Evolutionary conservation across 345 rosid species (phyloP).

Genomic region (Balakata baccata): DNA sequence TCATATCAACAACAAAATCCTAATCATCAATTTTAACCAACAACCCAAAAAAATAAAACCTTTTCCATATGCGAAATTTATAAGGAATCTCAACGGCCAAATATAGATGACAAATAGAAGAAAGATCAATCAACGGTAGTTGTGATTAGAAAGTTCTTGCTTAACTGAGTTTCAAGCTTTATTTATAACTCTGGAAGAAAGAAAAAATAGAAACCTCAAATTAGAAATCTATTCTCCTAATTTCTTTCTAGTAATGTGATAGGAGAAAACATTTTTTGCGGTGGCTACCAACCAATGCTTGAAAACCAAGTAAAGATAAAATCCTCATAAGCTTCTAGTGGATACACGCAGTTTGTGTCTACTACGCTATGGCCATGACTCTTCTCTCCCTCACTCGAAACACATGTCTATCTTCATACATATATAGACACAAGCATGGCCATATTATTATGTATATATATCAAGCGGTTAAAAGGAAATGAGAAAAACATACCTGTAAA

Average conservation of each 20-base stretch:
- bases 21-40: slow-evolving; percentile 37
- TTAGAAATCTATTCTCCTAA: slow-evolving; percentile 8
- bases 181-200: background rate
- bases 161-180: slow-evolving; percentile 22
- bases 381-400: background rate
- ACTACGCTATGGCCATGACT: background rate
- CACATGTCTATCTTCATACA: background rate
- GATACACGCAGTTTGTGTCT: background rate
- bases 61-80: background rate
- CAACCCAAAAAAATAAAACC: slow-evolving; percentile 4
- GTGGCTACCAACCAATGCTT: slow-evolving; percentile 61
- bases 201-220: slow-evolving; percentile 7
- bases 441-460: background rate
- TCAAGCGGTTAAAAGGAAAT: background rate
- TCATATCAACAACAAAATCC: slow-evolving; percentile 39
- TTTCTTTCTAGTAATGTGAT: slow-evolving; percentile 29
- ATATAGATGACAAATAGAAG: slow-evolving; percentile 15
- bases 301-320: slow-evolving; percentile 43
- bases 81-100: slow-evolving; percentile 1
- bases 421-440: background rate
- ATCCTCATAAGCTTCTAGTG: background rate
- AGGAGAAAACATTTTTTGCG: slow-evolving; percentile 26
- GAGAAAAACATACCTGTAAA: slow-evolving; percentile 8
- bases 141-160: slow-evolving; percentile 23
- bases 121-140: slow-evolving; percentile 16